These are phyloP conservation scores for Scalesia atractyloides DNA, from an alignment of 129 eudicot genomes.

Conservation along the genomic window DNA sequence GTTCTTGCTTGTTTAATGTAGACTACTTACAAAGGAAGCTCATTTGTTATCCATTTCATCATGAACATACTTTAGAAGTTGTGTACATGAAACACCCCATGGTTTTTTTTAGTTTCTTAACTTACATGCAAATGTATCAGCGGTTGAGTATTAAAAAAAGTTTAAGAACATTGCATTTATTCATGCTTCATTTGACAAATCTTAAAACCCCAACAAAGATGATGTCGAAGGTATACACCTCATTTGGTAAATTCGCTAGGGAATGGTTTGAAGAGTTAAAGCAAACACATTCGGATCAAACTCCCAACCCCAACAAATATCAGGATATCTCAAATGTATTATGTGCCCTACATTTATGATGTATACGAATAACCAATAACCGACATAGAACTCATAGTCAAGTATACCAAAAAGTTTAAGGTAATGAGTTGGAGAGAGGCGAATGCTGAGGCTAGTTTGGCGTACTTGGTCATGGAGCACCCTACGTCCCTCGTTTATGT, in stretches of 20 bases:
- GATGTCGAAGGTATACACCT: not conserved
- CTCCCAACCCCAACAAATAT: not conserved
- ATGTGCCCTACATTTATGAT: not conserved
- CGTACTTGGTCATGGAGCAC: not conserved
- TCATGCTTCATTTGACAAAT: too few species aligned
- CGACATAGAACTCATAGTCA: not conserved
- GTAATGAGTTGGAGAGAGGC: not conserved
- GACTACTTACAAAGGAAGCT: too few species aligned
- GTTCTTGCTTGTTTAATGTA: too few species aligned
- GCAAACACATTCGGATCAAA: not conserved
- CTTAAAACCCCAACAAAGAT: not conserved
- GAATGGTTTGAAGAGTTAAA: conserved; percentile 1
- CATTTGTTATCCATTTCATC: too few species aligned
- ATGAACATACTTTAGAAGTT: too few species aligned
- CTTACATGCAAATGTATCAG: too few species aligned
- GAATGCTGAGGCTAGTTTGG: not conserved
- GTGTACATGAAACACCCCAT: too few species aligned
- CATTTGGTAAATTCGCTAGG: not conserved
- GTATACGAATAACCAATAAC: not conserved
- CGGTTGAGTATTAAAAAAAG: too few species aligned
- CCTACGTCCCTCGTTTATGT: not conserved
- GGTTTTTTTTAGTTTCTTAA: too few species aligned
- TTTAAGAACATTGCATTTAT: too few species aligned
- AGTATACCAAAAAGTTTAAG: not conserved
- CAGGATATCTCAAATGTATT: not conserved